Conservation (phyloP, 805 yeast species). For the Sugiyamaella marilandica region DNA sequence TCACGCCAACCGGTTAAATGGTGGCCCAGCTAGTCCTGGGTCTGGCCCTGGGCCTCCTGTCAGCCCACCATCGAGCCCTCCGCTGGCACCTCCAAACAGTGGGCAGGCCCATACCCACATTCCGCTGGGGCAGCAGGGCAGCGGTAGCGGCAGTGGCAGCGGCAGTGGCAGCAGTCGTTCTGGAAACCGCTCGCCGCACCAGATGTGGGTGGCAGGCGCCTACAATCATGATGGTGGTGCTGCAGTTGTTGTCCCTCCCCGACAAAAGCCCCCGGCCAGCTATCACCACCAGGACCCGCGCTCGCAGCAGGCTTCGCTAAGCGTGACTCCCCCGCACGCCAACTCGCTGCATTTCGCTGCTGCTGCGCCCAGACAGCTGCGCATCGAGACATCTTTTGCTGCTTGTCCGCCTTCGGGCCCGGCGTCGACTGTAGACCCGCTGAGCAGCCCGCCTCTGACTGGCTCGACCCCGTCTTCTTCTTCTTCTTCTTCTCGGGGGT, state of each 20-base stretch:
- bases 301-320: not conserved
- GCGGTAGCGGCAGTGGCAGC: too few relatives aligned
- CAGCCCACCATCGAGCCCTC: not conserved
- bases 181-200: conserved; percentile 4
- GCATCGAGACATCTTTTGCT: conserved; percentile 1
- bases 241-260: not conserved
- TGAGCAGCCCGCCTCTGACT: not conserved
- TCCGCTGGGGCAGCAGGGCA: not conserved
- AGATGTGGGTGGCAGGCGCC: not conserved
- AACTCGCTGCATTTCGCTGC: not conserved
- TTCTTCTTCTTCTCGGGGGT: too few relatives aligned
- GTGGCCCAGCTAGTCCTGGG: not conserved
- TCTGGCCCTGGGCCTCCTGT: not conserved
- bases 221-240: not conserved
- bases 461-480: too few relatives aligned
- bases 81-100: not conserved
- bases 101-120: conserved; percentile 8
- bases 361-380: not conserved
- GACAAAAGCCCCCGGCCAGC: not conserved
- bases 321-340: conserved; percentile 1
- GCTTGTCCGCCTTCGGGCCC: not conserved
- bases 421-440: not conserved
- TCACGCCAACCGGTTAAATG: not conserved
- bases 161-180: conserved; percentile 4
- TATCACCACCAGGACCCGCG: not conserved